phyloP scores from a whole-genome alignment of 2,329 filamentous ascomycete species.

The Zasmidium citrigriseum region DNA sequence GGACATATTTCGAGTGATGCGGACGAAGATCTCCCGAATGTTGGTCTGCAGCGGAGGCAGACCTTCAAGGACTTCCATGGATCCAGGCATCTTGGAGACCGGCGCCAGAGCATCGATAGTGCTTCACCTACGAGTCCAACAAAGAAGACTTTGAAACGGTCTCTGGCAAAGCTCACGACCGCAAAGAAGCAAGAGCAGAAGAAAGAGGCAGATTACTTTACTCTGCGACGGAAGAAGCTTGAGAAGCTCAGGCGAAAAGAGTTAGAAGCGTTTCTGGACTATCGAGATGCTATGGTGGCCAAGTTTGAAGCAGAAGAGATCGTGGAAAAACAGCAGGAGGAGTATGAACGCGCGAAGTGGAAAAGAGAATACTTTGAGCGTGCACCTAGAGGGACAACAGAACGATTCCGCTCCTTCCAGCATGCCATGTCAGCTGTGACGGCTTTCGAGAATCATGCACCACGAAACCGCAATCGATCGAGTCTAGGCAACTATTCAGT shows the following conservation, averaged over 20 bases:
- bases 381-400: slow-evolving; percentile 30
- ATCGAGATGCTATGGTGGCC: slow-evolving; percentile 33
- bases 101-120: slow-evolving; percentile 10
- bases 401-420: slow-evolving; percentile 33
- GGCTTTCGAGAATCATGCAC: slow-evolving; percentile 26
- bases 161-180: slow-evolving; percentile 7
- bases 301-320: slow-evolving; percentile 35
- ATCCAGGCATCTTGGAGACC: slow-evolving; percentile 15
- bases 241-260: slow-evolving; percentile 33
- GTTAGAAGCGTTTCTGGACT: slow-evolving; percentile 31
- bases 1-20: slow-evolving; percentile 36
- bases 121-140: slow-evolving; percentile 19
- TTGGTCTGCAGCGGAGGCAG: slow-evolving; percentile 26
- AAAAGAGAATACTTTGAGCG: slow-evolving; percentile 35
- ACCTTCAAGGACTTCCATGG: slow-evolving; percentile 23
- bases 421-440: slow-evolving; percentile 31
- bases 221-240: slow-evolving; percentile 31
- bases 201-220: slow-evolving; percentile 28
- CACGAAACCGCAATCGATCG: slow-evolving; percentile 25
- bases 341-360: slow-evolving; percentile 34
- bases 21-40: slow-evolving; percentile 33
- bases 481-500: slow-evolving; percentile 22
- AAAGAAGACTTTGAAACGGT: slow-evolving; percentile 18
- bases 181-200: slow-evolving; percentile 12
- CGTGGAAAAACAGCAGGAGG: slow-evolving; percentile 27